Evolutionary conservation across 805 yeast species (phyloP), one percentile per base, ranked within the genome.

Genomic region (Saturnispora zaruensis): DNA sequence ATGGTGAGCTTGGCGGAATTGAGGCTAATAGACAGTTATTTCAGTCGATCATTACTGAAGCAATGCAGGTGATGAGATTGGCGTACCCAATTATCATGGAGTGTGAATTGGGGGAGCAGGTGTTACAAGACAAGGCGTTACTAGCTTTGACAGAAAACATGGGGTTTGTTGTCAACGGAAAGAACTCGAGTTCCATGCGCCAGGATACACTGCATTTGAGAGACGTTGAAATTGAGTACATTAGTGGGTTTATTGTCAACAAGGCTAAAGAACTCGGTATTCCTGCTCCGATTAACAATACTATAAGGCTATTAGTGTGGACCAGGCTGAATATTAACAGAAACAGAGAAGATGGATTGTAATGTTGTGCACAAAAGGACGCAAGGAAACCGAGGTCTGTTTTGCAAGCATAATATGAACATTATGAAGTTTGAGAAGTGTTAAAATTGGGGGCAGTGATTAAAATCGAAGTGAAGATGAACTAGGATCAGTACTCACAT

Each of bases 181-280:
- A 72, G 38, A 91, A 89, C 60, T 73, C 78, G 43, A 75, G 85
- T 7, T 79, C 87, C 14, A 84, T 84, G 90, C 69, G 85, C 45
- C 79, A 78, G 51, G 98, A 91, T 58, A 67, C 79, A 16, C 59
- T 71, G 43, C 62, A 66, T 54, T 66, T 76, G 51, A 74, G 77
- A 56, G 74, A 71, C 14, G 86, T 93, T 0, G 99, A 91, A 61
- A 77, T 91, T 20, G 85, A 82, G 53, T 84, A 77, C 62, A 82
- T 91, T 52, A 93, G 90, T 62, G 97, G 97, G 1, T 87, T 80
- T 59, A 72, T 90, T 11, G 82, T 76, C 1, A 62, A 59, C 6
- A 66, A 80, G 47, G 95, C 87, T 1, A 57, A 64, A 28, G 66
- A 69, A 51, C 65, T 73, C 44, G 69, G 72, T 1, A 44, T 71